Conservation (phyloP, 352 stramenopile genomes). For the Globisporangium carolinianum region DNA sequence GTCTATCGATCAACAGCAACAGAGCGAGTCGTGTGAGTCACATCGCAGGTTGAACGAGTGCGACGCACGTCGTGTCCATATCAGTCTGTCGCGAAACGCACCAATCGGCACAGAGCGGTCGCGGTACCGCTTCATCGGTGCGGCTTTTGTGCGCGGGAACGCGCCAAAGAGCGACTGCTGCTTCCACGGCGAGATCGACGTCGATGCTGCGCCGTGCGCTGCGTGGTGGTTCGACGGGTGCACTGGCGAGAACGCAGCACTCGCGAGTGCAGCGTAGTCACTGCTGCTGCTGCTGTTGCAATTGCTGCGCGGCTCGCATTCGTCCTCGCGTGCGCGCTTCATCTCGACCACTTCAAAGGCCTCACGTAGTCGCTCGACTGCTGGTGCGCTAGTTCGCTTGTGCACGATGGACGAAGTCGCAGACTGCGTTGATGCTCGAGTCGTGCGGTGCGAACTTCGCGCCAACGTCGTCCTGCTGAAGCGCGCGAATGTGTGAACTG, state of each 20-base stretch:
- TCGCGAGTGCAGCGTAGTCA: slow-evolving; percentile 12
- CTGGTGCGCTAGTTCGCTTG: background rate
- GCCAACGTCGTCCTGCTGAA: too few relatives aligned
- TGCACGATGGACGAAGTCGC: too few relatives aligned
- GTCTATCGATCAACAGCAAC: slow-evolving; percentile 23
- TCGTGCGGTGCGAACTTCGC: too few relatives aligned
- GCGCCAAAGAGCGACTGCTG: slow-evolving; percentile 12
- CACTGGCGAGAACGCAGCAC: slow-evolving; percentile 3
- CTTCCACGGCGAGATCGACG: slow-evolving; percentile 56
- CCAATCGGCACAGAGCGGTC: slow-evolving; percentile 67
- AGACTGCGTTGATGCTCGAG: too few relatives aligned
- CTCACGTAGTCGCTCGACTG: too few relatives aligned
- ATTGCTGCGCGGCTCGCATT: background rate
- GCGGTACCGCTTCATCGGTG: slow-evolving; percentile 49
- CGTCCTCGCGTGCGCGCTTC: slow-evolving; percentile 17
- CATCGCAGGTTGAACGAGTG: background rate
- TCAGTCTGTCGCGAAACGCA: slow-evolving; percentile 9
- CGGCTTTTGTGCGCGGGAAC: slow-evolving; percentile 6
- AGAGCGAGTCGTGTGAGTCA: background rate
- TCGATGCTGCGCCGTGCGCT: slow-evolving; percentile 12
- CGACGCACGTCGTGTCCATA: background rate
- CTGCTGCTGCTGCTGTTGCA: slow-evolving; percentile 2
- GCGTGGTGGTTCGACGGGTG: slow-evolving; percentile 7
- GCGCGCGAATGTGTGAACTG: too few relatives aligned
- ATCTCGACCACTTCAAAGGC: background rate